These are phyloP conservation scores for Colletotrichum endophyticum DNA, from an alignment of 2,329 filamentous ascomycete genomes.

Conservation along the genomic window DNA sequence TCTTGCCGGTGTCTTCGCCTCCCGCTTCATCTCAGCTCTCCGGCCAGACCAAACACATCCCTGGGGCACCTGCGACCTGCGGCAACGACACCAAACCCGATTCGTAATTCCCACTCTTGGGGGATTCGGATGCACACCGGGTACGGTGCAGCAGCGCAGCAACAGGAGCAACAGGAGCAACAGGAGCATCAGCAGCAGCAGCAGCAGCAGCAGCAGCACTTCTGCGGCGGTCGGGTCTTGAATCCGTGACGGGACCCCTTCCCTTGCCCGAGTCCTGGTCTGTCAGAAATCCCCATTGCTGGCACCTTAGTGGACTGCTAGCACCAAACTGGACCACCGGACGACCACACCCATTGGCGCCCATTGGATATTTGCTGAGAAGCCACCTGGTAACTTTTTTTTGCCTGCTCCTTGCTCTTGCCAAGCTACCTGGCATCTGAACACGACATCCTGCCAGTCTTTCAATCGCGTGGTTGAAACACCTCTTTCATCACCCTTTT, in stretches of 20 bases:
- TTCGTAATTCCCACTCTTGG: constrained; percentile 1
- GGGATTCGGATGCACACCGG: constrained; percentile 13
- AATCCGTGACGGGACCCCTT: constrained; percentile 4
- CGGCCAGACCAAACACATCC: constrained; percentile 4
- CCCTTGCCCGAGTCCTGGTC: background rate
- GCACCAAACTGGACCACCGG: constrained; percentile 1
- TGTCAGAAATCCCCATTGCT: background rate
- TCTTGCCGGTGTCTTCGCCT: background rate
- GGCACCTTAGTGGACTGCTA: background rate
- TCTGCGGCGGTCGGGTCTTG: constrained; percentile 11
- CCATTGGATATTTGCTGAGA: constrained; percentile 12
- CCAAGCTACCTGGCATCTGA: constrained; percentile 17
- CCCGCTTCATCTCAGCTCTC: constrained; percentile 3
- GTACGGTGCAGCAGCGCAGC: background rate
- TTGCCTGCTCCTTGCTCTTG: constrained; percentile 13
- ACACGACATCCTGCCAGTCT: constrained; percentile 20
- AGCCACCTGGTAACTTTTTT: constrained; percentile 22
- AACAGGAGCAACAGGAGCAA: background rate
- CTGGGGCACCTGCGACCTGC: background rate
- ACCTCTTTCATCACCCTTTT: constrained; percentile 21
- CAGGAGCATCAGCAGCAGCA: background rate
- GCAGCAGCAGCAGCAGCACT: background rate
- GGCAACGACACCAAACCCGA: background rate
- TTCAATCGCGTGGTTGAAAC: constrained; percentile 18
- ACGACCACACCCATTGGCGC: constrained; percentile 24